Percentiles rank a stretch among this genome's conserved stretches.
Conservation (phyloP, 495 filamentous ascomycete species). For the Aspergillus leporis region DNA sequence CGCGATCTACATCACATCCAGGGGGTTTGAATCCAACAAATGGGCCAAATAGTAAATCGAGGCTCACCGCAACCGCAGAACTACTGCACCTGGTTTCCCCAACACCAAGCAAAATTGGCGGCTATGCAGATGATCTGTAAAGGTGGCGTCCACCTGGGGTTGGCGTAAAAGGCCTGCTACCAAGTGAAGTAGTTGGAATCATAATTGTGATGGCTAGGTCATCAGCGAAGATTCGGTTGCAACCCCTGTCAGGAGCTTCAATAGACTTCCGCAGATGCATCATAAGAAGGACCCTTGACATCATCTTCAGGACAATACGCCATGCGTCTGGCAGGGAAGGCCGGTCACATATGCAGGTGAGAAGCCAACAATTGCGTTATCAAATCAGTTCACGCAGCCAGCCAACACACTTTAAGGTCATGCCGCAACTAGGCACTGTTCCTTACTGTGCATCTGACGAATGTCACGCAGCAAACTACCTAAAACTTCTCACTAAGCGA, state of each 20-base stretch:
- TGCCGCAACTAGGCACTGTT: constrained; percentile 27
- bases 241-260: constrained; percentile 22
- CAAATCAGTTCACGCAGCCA: constrained; percentile 28
- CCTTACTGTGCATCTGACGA: constrained; percentile 28
- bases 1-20: constrained; percentile 26
- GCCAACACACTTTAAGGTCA: constrained; percentile 29
- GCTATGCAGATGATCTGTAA: constrained; percentile 35
- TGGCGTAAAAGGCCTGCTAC: constrained; percentile 21
- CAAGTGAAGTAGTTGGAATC: constrained; percentile 14
- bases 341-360: constrained; percentile 25
- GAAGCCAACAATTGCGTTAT: constrained; percentile 25
- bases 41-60: constrained; percentile 15
- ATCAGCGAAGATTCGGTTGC: constrained; percentile 23
- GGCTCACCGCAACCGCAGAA: constrained; percentile 9
- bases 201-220: constrained; percentile 17
- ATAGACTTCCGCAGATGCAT: constrained; percentile 34
- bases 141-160: constrained; percentile 19
- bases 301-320: constrained; percentile 26
- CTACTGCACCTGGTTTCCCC: constrained; percentile 19
- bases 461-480: constrained; percentile 20
- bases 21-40: constrained; percentile 17
- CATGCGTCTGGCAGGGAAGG: constrained; percentile 7
- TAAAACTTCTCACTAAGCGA: constrained; percentile 16
- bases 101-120: constrained; percentile 32
- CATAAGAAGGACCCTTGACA: constrained; percentile 35